A percentile compares a stretch with the other conserved stretches of the same genome.
phyloP scores from a whole-genome alignment of 129 eudicot species.

The Oenanthe sinensis region DNA sequence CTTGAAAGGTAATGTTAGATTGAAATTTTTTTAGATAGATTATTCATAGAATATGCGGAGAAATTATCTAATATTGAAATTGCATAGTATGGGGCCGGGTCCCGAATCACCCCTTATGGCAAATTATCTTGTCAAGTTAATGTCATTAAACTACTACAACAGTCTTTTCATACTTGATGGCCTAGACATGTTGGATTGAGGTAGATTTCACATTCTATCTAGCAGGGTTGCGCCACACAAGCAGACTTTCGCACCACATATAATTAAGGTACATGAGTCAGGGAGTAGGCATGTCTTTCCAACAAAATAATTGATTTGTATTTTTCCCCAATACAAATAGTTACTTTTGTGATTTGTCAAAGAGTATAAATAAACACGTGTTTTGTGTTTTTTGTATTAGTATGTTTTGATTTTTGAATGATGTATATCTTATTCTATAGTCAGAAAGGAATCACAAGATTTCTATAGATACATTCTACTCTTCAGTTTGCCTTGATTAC shows the following conservation, averaged over 20 bases:
- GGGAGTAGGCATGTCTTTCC: too few species aligned
- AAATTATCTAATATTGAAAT: neutral
- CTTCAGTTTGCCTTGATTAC: neutral
- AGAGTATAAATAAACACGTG: too few species aligned
- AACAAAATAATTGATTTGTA: too few species aligned
- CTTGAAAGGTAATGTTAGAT: neutral
- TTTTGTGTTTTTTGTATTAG: too few species aligned
- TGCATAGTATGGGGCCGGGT: neutral
- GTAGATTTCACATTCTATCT: too few species aligned
- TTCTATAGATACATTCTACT: neutral
- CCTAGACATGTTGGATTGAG: too few species aligned
- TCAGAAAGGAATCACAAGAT: neutral
- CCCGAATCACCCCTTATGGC: neutral
- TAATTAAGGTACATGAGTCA: too few species aligned
- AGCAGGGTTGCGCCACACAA: too few species aligned
- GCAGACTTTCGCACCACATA: too few species aligned
- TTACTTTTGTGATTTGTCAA: too few species aligned
- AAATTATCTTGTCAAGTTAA: neutral
- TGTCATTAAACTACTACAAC: too few species aligned
- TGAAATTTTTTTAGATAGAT: neutral
- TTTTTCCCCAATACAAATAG: too few species aligned
- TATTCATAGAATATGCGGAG: neutral
- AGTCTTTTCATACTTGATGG: neutral
- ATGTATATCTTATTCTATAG: neutral
- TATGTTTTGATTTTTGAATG: neutral